Evolutionary conservation across 108 stramenopile genomes (phyloP), one percentile per base, ranked within the genome.

Genomic region (Bacterosira constricta): DNA sequence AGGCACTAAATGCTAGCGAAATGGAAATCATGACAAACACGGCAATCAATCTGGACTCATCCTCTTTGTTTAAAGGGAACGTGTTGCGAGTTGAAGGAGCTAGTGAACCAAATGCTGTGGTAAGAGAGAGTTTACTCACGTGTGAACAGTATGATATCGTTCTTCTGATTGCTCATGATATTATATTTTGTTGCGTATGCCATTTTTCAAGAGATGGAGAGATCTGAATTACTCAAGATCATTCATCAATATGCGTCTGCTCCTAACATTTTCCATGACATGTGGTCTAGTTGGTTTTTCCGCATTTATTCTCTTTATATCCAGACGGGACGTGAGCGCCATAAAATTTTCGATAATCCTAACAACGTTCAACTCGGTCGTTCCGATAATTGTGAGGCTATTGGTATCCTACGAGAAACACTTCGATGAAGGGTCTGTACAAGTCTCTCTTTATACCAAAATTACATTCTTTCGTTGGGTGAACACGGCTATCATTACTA

Each of bases 391-490:
- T 30, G 69, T 84, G 37, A 86, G 88, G 39, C 37, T 86, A 15
- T 23, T 90, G 37, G 80, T 86, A 47, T 59, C 82, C 5, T 83
- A 90, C 21, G 93, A 94, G 52, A 63, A 39, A 11, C 93, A 94
- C 63, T 34, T 55, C 5, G 79, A 63, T 21, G 90, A 94, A 71
- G 93, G 93, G 13, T 45, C 66, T 26, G 59, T 55, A 39, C 89
- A 89, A 57, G 29, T 65, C 7, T 86, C 86, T 9, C 66, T 94
- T 0, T 94, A 89, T 63, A 38, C 89, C 2, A 91, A 91, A 61
- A 87, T 94, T 67, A 86, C 90, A 23, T 53, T 91, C 32, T 90
- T 89, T 44, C 88, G 93, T 67, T 94, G 90, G 90, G 54, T 80
- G 32, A 90, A 90, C 56, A 85, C 86, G 10, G 89, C 83, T 10